Conservation (phyloP, 176 grass and related monocot genomes). For the Saccharum officinarum region DNA sequence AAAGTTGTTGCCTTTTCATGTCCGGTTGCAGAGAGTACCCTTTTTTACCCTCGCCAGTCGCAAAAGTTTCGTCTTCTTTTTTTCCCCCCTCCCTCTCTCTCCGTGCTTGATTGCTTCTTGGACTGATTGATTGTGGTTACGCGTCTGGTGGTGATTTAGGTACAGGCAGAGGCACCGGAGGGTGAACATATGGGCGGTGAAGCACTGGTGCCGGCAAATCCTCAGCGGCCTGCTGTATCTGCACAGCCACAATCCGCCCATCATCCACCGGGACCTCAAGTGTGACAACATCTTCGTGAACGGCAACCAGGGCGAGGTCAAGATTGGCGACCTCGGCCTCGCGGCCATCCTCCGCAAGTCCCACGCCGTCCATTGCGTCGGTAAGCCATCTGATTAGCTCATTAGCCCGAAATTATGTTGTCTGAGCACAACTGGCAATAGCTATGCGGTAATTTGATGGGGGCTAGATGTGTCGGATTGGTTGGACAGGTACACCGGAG, state of each 20-base stretch:
- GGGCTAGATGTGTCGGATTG: neutral
- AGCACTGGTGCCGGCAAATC: conserved; percentile 97
- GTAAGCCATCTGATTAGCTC: conserved; percentile 36
- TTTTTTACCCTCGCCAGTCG: neutral
- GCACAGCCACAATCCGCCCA: conserved; percentile 87
- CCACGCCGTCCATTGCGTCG: conserved; percentile 83
- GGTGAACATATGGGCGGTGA: conserved; percentile 85
- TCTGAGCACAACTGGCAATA: neutral
- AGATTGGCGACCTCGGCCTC: conserved; percentile 93
- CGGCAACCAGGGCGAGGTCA: conserved; percentile 91
- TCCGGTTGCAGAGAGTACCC: neutral
- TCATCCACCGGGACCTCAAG: conserved; percentile 98
- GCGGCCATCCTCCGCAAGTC: conserved; percentile 95
- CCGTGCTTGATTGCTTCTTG: conserved; percentile 21
- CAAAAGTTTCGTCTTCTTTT: neutral
- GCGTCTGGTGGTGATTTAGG: conserved; percentile 51
- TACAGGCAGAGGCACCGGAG: conserved; percentile 74
- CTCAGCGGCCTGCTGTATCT: conserved; percentile 81
- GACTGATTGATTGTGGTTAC: conserved; percentile 3
- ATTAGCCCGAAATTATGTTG: neutral
- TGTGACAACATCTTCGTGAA: conserved; percentile 98
- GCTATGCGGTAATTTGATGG: conserved; percentile 23
- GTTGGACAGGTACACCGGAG: conserved; percentile 73
- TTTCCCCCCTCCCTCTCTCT: rapidly evolving
- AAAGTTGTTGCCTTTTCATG: conserved; percentile 20